A percentile compares a stretch with the other conserved stretches of the same genome.
Evolutionary conservation across 2,329 filamentous ascomycete species (phyloP).

Genomic region (Calonectria pteridis): DNA sequence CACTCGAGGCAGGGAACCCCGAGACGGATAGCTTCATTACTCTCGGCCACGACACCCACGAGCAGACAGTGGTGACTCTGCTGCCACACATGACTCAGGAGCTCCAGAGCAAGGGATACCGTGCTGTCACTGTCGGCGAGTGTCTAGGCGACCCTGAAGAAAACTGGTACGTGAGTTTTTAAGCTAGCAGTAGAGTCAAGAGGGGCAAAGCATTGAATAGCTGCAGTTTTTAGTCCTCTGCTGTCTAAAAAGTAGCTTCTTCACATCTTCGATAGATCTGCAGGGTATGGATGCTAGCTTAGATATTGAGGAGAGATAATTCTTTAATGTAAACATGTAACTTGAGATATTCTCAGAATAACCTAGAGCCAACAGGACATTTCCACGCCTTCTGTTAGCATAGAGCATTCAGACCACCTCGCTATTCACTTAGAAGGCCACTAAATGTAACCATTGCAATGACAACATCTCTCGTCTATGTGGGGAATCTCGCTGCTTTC

Average conservation of each 20-base stretch:
- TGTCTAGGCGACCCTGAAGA: conserved; percentile 65
- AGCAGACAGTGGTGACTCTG: conserved; percentile 58
- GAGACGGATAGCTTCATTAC: conserved; percentile 57
- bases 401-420: background rate
- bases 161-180: conserved; percentile 64
- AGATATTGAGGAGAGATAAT: background rate
- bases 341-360: background rate
- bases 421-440: no score
- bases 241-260: background rate
- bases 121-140: conserved; percentile 61
- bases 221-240: background rate
- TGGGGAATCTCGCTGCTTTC: background rate
- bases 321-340: background rate
- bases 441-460: no score
- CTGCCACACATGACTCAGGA: conserved; percentile 56
- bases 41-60: conserved; percentile 65
- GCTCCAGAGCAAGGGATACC: conserved; percentile 56
- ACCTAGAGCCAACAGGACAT: no score
- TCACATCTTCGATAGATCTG: background rate
- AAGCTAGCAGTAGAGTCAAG: conserved; percentile 26
- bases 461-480: no score
- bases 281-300: background rate
- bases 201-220: background rate
- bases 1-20: conserved; percentile 50
- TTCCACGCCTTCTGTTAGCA: background rate